Percentiles rank a stretch among this genome's conserved stretches.
These are phyloP conservation scores for Aspergillus asperescens DNA, from an alignment of 495 filamentous ascomycete genomes.

Conservation along the genomic window DNA sequence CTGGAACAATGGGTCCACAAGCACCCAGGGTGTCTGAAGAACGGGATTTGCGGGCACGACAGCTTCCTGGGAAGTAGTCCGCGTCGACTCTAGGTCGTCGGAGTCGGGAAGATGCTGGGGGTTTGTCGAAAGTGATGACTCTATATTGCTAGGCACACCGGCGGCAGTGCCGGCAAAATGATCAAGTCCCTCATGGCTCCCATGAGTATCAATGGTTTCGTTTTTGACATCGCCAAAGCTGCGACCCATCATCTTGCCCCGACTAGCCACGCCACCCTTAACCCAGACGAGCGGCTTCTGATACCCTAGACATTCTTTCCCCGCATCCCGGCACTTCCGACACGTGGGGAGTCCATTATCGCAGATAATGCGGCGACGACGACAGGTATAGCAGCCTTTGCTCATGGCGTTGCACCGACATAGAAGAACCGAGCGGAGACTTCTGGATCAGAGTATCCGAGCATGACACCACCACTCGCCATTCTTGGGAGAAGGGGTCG, in stretches of 20 bases:
- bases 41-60: constrained; percentile 11
- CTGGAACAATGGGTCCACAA: constrained; percentile 42
- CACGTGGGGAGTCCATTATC: constrained; percentile 60
- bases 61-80: constrained; percentile 12
- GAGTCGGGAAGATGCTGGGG: background rate
- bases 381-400: constrained; percentile 48
- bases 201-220: background rate
- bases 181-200: background rate
- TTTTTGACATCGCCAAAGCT: constrained; percentile 39
- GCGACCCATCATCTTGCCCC: constrained; percentile 49
- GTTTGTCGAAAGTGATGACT: background rate
- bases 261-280: constrained; percentile 47
- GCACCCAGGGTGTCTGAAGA: constrained; percentile 29
- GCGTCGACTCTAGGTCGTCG: constrained; percentile 12
- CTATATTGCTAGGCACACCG: background rate
- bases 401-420: constrained; percentile 29
- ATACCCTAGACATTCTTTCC: constrained; percentile 58
- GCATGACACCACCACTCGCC: constrained; percentile 19
- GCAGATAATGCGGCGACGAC: constrained; percentile 49
- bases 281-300: constrained; percentile 51
- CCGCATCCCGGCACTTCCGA: constrained; percentile 58
- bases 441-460: constrained; percentile 15
- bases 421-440: constrained; percentile 5
- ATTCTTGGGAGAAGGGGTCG: constrained; percentile 12
- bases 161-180: background rate